A percentile compares a stretch with the other conserved stretches of the same genome.
Evolutionary conservation across 1,139 yeast species (phyloP).

Genomic region (Lodderomyces elongisporus): DNA sequence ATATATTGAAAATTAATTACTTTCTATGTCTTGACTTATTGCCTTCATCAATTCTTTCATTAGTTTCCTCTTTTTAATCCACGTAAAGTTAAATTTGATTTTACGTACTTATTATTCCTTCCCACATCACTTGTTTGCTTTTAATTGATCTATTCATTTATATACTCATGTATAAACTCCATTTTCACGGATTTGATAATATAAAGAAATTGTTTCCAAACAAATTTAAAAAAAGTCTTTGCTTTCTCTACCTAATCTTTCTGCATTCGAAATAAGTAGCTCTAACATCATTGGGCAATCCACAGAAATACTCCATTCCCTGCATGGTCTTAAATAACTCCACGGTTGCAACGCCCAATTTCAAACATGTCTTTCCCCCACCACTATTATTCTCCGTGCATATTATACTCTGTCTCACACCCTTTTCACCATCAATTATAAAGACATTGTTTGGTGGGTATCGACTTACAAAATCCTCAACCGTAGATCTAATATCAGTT

Average conservation of each 20-base stretch:
- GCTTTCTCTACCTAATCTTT: constrained; percentile 23
- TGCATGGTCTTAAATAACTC: constrained; percentile 46
- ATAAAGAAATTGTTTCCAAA: too few relatives aligned
- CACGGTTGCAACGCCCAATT: constrained; percentile 33
- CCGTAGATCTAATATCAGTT: constrained; percentile 11
- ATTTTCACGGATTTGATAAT: too few relatives aligned
- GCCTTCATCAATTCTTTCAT: not conserved
- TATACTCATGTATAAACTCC: constrained; percentile 3
- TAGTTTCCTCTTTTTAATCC: too few relatives aligned
- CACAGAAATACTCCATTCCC: constrained; percentile 39
- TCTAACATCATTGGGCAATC: constrained; percentile 42
- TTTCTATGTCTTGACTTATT: not conserved
- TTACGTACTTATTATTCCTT: too few relatives aligned
- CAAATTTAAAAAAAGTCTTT: too few relatives aligned
- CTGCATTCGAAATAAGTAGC: constrained; percentile 48
- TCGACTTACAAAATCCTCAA: constrained; percentile 17
- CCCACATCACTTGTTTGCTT: too few relatives aligned
- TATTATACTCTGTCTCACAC: constrained; percentile 35
- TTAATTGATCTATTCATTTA: constrained; percentile 1
- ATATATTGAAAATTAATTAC: too few relatives aligned
- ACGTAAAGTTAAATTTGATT: too few relatives aligned
- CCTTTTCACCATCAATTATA: constrained; percentile 43
- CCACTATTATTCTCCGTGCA: constrained; percentile 37
- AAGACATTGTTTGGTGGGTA: constrained; percentile 29
- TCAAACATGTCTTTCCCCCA: constrained; percentile 46